Evolutionary conservation across 495 filamentous ascomycete species (phyloP), one percentile per base, ranked within the genome.

Genomic region (Daldinia grandis): DNA sequence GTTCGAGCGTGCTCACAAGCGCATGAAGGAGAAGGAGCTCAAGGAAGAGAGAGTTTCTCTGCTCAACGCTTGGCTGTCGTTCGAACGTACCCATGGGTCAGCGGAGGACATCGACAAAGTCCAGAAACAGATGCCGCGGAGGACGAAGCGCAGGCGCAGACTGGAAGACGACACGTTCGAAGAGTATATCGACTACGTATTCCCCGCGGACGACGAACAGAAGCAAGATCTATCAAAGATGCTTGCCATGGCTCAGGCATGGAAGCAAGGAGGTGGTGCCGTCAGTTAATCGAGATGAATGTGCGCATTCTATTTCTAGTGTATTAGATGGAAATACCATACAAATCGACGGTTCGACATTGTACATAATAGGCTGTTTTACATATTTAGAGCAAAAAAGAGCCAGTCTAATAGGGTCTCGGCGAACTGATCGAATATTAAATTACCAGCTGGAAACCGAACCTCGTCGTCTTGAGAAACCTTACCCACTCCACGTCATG

Each of bases 141-240:
- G 89, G 78, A 92, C 93, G 78, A 99, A 97, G 89, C 95, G 95
- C 87, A 87, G 94, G 73, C 89, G 95, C 79, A 94, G 90, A 88
- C 76, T 98, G 81, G 94, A 97, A 77, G 94, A 98, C 81, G 95
- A 97, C 77, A 90, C 87, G 19, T 98, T 93, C 84, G 95, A 99
- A 86, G 95, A 99, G 81, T 99, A 97, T 78, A 87, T 95, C 84
- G 95, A 98, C 78, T 98, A 95, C 76, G 87, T 98, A 51, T 99
- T 99, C 89, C 95, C 95, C 5, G 94, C 93, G 7, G 95, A 98
- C 84, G 95, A 98, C 80, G 87, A 92, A 80, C 91, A 91, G 71
- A 91, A 92, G 63, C 91, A 91, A 66, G 93, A 92, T 66, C 83
- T 98, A 76, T 91, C 91, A 27, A 93, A 91, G 74, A 79, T 98